These are phyloP conservation scores for Dactylonectria macrodidyma DNA, from an alignment of 2,329 filamentous ascomycete species.

Conservation along the genomic window DNA sequence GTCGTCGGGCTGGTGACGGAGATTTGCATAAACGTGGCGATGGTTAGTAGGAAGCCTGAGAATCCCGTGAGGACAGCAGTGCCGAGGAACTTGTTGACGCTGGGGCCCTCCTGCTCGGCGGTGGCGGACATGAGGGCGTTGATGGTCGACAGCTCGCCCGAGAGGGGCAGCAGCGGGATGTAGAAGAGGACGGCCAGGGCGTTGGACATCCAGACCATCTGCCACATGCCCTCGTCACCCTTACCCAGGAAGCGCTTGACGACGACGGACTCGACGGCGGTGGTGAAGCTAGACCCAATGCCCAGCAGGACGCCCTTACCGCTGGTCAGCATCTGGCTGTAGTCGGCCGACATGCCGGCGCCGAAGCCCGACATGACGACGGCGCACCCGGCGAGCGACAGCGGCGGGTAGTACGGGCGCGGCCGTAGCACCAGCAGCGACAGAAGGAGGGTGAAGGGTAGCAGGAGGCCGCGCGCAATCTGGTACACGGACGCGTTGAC, in stretches of 20 bases:
- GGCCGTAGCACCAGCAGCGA: constrained; percentile 46
- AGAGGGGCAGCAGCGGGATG: constrained; percentile 45
- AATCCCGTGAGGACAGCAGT: constrained; percentile 43
- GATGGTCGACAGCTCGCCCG: constrained; percentile 42
- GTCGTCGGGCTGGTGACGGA: constrained; percentile 48
- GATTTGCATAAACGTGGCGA: constrained; percentile 48
- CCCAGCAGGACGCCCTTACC: constrained; percentile 46
- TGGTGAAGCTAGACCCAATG: constrained; percentile 47
- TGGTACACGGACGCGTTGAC: constrained; percentile 49
- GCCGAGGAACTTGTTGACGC: constrained; percentile 42
- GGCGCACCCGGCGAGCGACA: constrained; percentile 46
- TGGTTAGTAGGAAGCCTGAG: constrained; percentile 47
- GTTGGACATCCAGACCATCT: constrained; percentile 50
- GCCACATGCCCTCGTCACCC: constrained; percentile 47
- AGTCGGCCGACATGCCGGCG: constrained; percentile 47
- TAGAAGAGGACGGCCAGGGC: constrained; percentile 46
- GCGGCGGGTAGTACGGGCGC: constrained; percentile 47
- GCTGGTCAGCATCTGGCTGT: constrained; percentile 47
- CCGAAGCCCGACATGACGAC: constrained; percentile 48
- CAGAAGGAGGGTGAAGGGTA: constrained; percentile 46
- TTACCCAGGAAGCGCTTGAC: constrained; percentile 47
- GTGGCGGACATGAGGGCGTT: constrained; percentile 33
- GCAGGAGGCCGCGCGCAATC: constrained; percentile 45
- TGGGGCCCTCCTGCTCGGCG: constrained; percentile 14
- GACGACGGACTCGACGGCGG: constrained; percentile 46